Conservation (phyloP, 495 filamentous ascomycete species). For the Aspergillus diversus region DNA sequence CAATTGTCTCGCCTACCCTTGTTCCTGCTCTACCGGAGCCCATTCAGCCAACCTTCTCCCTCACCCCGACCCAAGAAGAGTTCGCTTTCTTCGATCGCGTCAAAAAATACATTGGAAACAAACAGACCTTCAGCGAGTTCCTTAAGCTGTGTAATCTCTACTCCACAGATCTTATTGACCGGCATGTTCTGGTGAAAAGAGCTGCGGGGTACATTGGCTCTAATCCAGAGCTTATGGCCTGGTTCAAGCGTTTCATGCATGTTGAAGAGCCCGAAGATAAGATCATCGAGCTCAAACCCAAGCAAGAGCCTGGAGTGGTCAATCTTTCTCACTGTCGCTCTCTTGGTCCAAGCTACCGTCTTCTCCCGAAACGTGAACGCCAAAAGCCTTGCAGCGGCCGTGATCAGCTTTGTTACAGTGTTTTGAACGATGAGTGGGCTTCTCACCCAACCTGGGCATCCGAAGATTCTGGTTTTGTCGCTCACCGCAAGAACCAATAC, state of each 20-base stretch:
- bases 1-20: conserved; percentile 81
- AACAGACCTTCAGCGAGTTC: conserved; percentile 90
- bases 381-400: conserved; percentile 88
- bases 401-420: conserved; percentile 87
- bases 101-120: conserved; percentile 94
- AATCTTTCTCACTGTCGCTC: conserved; percentile 92
- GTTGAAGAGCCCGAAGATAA: conserved; percentile 71
- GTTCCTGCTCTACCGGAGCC: conserved; percentile 87
- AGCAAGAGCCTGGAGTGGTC: conserved; percentile 72
- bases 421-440: conserved; percentile 97
- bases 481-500: conserved; percentile 91
- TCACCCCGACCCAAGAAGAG: conserved; percentile 72
- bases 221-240: conserved; percentile 83
- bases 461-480: conserved; percentile 97
- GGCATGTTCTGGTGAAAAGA: conserved; percentile 76
- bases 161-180: conserved; percentile 86
- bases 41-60: conserved; percentile 65
- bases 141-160: conserved; percentile 94
- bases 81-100: conserved; percentile 93
- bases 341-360: conserved; percentile 89
- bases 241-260: conserved; percentile 78
- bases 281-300: conserved; percentile 75
- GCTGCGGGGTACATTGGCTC: conserved; percentile 84
- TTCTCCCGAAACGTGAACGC: conserved; percentile 86
- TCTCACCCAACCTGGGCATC: conserved; percentile 99